Conservation (phyloP, 139 green algal genomes). For the Coelastrella sp. region DNA sequence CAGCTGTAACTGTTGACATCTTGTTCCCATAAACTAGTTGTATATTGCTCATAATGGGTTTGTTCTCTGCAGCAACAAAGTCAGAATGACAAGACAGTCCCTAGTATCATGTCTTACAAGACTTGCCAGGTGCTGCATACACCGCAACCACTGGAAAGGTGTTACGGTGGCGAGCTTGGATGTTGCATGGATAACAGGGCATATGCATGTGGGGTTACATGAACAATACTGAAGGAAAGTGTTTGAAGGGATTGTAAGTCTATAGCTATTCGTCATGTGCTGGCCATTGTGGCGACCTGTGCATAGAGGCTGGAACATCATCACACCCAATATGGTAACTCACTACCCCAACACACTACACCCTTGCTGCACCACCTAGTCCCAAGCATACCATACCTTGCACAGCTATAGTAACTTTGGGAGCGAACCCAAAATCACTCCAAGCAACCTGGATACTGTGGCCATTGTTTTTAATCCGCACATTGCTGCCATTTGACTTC, state of each 20-base stretch:
- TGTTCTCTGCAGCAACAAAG: not conserved
- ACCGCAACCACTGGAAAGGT: not conserved
- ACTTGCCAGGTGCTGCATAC: not conserved
- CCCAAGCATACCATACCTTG: not conserved
- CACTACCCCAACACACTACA: not conserved
- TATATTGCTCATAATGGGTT: not conserved
- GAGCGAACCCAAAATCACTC: not conserved
- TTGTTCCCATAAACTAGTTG: not conserved
- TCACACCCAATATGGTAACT: no score
- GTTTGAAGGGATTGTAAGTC: no score
- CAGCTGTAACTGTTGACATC: not conserved
- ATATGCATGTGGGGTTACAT: no score
- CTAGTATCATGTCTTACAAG: not conserved
- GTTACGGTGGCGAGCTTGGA: no score
- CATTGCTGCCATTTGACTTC: slow-evolving; percentile 12
- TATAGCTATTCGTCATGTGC: no score
- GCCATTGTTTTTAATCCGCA: slow-evolving; percentile 9
- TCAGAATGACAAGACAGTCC: not conserved
- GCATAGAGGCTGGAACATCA: no score
- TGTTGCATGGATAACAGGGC: no score
- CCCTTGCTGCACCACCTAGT: not conserved
- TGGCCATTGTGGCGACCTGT: no score
- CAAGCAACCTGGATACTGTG: slow-evolving; percentile 6
- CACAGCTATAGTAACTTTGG: not conserved
- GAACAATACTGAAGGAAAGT: no score